Conservation (phyloP, 805 yeast genomes). For the Myxozyma neotropica region DNA sequence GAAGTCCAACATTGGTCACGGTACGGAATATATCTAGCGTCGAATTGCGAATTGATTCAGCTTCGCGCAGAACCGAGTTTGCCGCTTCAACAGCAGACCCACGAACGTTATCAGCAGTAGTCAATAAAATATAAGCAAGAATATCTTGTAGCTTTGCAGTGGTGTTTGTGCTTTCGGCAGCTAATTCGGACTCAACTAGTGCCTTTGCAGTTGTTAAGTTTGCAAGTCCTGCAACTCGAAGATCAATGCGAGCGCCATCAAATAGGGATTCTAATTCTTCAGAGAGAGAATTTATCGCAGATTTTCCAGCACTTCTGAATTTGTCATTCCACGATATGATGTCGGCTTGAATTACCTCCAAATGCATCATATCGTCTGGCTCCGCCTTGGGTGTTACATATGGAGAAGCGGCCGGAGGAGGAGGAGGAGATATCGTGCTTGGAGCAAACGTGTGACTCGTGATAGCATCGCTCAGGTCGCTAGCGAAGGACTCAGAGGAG, state of each 20-base stretch:
- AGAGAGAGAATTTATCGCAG: constrained; percentile 23
- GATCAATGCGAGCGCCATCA: neutral
- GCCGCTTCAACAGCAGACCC: constrained; percentile 9
- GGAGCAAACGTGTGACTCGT: neutral
- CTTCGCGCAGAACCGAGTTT: constrained; percentile 12
- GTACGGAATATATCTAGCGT: constrained; percentile 25
- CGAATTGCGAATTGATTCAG: constrained; percentile 17
- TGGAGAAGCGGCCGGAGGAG: constrained; percentile 15
- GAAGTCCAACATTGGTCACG: constrained; percentile 29
- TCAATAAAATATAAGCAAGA: neutral
- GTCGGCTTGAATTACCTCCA: constrained; percentile 12
- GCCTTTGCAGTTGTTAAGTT: constrained; percentile 10
- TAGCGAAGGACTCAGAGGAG: neutral
- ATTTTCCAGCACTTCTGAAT: constrained; percentile 29
- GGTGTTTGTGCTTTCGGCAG: neutral
- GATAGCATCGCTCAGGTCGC: neutral
- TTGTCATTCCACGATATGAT: constrained; percentile 21
- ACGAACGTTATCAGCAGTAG: constrained; percentile 17
- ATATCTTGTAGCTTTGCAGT: constrained; percentile 4
- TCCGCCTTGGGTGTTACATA: constrained; percentile 22
- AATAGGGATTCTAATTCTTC: constrained; percentile 16
- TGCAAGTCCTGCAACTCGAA: neutral
- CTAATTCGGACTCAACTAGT: constrained; percentile 1
- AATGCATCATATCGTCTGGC: constrained; percentile 11
- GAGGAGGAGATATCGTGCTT: neutral